phyloP scores from a whole-genome alignment of 371 early-diverging fungal genomes.

The Lichtheimia hyalospora region DNA sequence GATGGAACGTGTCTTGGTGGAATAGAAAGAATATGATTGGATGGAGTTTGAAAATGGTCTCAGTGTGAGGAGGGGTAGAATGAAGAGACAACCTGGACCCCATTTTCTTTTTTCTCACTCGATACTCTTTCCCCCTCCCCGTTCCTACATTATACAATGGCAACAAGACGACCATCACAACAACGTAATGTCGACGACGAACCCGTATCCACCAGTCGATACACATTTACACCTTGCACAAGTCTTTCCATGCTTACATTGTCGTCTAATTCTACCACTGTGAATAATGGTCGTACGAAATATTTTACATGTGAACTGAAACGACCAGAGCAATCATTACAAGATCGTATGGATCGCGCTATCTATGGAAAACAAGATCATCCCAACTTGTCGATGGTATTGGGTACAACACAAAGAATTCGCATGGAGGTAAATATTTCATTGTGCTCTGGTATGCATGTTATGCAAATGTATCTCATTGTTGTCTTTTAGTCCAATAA shows the following conservation, averaged over 20 bases:
- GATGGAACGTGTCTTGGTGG: background rate
- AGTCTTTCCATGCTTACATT: background rate
- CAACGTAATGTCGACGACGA: background rate
- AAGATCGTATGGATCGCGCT: background rate
- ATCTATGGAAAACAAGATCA: background rate
- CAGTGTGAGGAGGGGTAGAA: too few relatives aligned
- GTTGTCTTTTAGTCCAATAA: background rate
- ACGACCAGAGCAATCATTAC: background rate
- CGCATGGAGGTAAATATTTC: background rate
- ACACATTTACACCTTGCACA: constrained; percentile 1
- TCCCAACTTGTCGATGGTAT: background rate
- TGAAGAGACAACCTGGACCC: too few relatives aligned
- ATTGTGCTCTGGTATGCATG: too few relatives aligned
- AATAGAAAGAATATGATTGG: background rate
- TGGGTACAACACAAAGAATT: background rate
- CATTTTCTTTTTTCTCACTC: background rate
- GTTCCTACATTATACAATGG: background rate
- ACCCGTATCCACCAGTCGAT: background rate
- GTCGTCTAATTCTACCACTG: background rate
- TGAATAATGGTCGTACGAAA: background rate
- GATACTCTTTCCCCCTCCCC: background rate
- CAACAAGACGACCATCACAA: background rate
- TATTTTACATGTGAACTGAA: constrained; percentile 2
- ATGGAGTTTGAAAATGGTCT: background rate
- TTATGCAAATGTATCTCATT: too few relatives aligned